Conservation (phyloP, 148 eudicot genomes). For the Rhododendron griersonianum region DNA sequence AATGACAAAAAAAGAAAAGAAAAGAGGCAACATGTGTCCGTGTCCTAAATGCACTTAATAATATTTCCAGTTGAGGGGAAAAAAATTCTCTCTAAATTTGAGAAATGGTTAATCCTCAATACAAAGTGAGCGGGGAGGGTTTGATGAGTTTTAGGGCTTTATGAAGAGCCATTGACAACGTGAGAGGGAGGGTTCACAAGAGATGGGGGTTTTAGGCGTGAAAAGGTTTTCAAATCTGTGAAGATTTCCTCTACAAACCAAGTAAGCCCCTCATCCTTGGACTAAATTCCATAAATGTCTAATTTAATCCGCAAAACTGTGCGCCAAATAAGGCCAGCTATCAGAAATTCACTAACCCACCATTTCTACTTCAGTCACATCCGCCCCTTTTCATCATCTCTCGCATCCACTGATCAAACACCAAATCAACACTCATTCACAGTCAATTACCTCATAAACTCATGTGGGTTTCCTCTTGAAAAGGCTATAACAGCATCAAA, state of each 20-base stretch:
- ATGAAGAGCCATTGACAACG: no score
- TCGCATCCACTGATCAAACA: not conserved
- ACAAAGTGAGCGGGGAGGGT: no score
- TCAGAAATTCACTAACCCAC: not conserved
- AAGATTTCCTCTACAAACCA: not conserved
- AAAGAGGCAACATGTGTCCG: no score
- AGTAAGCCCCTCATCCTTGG: not conserved
- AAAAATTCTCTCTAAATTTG: no score
- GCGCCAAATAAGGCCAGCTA: not conserved
- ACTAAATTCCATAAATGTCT: not conserved
- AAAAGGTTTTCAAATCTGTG: not conserved
- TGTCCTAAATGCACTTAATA: no score
- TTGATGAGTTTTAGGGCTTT: no score
- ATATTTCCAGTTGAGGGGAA: no score
- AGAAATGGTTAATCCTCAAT: no score
- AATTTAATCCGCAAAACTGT: not conserved
- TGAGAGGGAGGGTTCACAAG: no score
- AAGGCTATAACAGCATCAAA: slow-evolving; percentile 5
- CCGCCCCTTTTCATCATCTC: not conserved
- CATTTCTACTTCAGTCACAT: not conserved
- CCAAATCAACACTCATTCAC: slow-evolving; percentile 4
- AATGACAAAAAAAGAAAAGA: no score
- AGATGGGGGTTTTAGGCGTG: no score
- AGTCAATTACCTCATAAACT: slow-evolving; percentile 2
- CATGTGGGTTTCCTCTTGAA: slow-evolving; percentile 6